A percentile compares a stretch with the other conserved stretches of the same genome.
Conservation (phyloP, 1,284 basidiomycete species). For the Ceratobasidium sp. region DNA sequence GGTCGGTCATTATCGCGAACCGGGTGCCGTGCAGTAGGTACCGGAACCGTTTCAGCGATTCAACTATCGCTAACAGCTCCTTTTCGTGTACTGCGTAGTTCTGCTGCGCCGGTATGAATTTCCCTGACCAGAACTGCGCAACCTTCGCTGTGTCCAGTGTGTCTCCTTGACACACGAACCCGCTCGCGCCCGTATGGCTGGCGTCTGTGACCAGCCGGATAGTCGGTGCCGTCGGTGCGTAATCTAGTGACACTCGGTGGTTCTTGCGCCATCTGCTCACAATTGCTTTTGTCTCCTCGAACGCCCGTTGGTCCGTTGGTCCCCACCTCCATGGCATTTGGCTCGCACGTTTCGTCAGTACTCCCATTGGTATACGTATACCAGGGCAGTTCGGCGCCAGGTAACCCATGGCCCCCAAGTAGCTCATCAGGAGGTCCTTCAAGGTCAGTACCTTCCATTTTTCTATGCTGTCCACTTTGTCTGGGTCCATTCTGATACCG, state of each 20-base stretch:
- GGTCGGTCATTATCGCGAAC: conserved; percentile 50
- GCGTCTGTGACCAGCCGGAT: conserved; percentile 45
- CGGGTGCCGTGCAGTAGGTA: neutral
- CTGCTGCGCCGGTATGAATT: conserved; percentile 51
- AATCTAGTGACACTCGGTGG: conserved; percentile 48
- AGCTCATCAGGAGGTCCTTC: conserved; percentile 54
- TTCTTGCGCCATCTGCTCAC: conserved; percentile 45
- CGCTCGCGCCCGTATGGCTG: conserved; percentile 53
- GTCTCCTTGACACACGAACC: conserved; percentile 52
- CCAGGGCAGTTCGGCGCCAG: conserved; percentile 48
- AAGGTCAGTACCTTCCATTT: conserved; percentile 48
- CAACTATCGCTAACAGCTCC: neutral
- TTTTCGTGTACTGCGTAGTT: conserved; percentile 49
- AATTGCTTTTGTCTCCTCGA: conserved; percentile 53
- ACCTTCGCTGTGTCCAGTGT: conserved; percentile 45
- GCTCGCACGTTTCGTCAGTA: conserved; percentile 49
- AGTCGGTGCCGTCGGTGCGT: conserved; percentile 44
- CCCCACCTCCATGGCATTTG: conserved; percentile 49
- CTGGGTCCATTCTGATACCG: conserved; percentile 47
- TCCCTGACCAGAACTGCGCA: conserved; percentile 50
- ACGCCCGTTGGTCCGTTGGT: conserved; percentile 51
- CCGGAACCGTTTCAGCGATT: neutral
- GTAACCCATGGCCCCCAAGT: conserved; percentile 56
- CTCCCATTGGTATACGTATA: conserved; percentile 47
- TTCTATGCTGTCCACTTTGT: conserved; percentile 37